Evolutionary conservation across 495 filamentous ascomycete species (phyloP).

Genomic region (Penicillium alfredii): DNA sequence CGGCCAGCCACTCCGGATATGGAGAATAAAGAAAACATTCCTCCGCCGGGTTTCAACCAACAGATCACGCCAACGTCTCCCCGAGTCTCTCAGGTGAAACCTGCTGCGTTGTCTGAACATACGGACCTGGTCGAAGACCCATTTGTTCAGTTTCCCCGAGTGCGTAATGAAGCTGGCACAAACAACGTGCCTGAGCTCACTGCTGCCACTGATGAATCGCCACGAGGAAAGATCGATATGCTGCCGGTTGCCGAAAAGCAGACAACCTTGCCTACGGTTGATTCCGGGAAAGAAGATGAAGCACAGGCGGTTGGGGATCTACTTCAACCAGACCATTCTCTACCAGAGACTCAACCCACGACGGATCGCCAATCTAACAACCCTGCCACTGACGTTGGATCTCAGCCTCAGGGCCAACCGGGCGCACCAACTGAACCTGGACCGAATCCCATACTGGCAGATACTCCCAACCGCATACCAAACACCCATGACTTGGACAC

Average conservation of each 20-base stretch:
- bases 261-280: too few species aligned
- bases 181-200: not conserved
- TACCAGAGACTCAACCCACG: too few species aligned
- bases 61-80: constrained; percentile 1
- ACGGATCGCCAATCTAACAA: too few species aligned
- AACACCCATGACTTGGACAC: too few species aligned
- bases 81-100: constrained; percentile 1
- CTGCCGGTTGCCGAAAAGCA: not conserved
- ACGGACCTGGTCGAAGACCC: constrained; percentile 1
- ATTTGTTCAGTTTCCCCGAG: constrained; percentile 3
- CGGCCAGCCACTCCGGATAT: constrained; percentile 3
- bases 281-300: too few species aligned
- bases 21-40: constrained; percentile 23
- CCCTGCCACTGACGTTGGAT: too few species aligned
- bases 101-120: constrained; percentile 10
- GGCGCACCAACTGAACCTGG: too few species aligned
- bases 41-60: constrained; percentile 8
- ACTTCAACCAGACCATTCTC: too few species aligned
- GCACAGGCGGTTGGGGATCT: too few species aligned
- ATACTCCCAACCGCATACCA: too few species aligned
- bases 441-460: too few species aligned
- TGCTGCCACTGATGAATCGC: not conserved
- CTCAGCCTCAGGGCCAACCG: too few species aligned
- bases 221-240: not conserved
- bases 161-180: not conserved